Conservation (phyloP, 2,329 filamentous ascomycete genomes). For the Fusarium lyarnte region DNA sequence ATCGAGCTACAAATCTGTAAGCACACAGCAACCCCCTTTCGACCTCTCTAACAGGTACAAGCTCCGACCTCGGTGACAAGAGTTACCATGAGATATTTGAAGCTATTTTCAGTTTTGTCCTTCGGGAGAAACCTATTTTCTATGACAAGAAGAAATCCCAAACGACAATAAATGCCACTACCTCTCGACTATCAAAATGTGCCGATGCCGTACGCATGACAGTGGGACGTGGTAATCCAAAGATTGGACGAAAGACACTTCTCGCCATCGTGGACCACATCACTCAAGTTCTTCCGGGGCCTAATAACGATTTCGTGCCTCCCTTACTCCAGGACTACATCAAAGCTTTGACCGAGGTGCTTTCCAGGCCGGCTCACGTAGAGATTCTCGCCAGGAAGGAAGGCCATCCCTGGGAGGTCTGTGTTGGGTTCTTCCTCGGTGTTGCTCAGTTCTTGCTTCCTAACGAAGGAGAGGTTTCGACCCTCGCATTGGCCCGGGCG, state of each 20-base stretch:
- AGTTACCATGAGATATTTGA: slow-evolving; percentile 86
- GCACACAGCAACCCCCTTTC: slow-evolving; percentile 2
- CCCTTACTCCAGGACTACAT: slow-evolving; percentile 81
- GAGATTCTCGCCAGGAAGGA: slow-evolving; percentile 74
- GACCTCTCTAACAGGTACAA: slow-evolving; percentile 33
- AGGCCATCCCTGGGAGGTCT: slow-evolving; percentile 71
- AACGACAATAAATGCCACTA: slow-evolving; percentile 57
- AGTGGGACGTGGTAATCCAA: slow-evolving; percentile 73
- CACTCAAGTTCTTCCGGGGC: slow-evolving; percentile 73
- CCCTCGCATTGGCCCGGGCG: slow-evolving; percentile 49
- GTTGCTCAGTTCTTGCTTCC: slow-evolving; percentile 62
- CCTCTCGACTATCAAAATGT: slow-evolving; percentile 71
- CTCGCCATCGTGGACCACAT: slow-evolving; percentile 84
- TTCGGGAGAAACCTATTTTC: slow-evolving; percentile 73
- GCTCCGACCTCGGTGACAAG: slow-evolving; percentile 71
- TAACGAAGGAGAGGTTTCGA: slow-evolving; percentile 52
- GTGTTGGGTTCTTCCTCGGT: slow-evolving; percentile 76
- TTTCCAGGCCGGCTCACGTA: slow-evolving; percentile 78
- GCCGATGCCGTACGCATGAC: slow-evolving; percentile 77
- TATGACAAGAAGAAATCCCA: slow-evolving; percentile 63
- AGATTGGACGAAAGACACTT: slow-evolving; percentile 80
- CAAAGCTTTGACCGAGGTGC: slow-evolving; percentile 75
- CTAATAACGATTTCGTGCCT: slow-evolving; percentile 70
- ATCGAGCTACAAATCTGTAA: slow-evolving; percentile 51
- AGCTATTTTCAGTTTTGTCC: slow-evolving; percentile 75